Percentiles rank a stretch among this genome's conserved stretches.
phyloP scores from a whole-genome alignment of 1,139 yeast species.

The Debaryomyces robertsiae region DNA sequence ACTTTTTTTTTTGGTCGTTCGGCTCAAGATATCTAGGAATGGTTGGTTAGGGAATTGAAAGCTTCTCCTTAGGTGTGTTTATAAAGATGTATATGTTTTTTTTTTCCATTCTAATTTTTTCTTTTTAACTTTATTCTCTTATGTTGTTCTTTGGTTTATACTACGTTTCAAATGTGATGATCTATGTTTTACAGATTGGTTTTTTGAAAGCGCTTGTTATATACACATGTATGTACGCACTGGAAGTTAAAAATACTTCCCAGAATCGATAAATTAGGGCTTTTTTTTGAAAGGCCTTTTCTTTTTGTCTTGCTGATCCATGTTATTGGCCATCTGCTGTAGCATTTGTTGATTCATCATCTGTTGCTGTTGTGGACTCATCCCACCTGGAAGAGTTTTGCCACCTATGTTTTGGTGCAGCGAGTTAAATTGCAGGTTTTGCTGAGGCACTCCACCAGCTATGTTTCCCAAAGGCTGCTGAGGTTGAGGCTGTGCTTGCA shows the following conservation, averaged over 20 bases:
- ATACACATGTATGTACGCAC: too few relatives aligned
- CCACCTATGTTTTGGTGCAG: constrained; percentile 18
- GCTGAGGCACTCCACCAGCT: constrained; percentile 9
- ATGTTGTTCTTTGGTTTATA: too few relatives aligned
- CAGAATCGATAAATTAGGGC: not conserved
- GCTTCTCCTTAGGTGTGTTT: too few relatives aligned
- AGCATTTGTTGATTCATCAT: constrained; percentile 25
- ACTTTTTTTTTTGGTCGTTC: not conserved
- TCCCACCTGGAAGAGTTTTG: constrained; percentile 17
- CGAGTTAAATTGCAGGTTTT: constrained; percentile 16
- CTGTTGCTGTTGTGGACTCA: constrained; percentile 17
- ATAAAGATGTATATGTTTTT: too few relatives aligned
- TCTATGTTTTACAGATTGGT: too few relatives aligned
- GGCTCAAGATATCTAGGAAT: not conserved
- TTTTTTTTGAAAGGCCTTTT: constrained; percentile 15
- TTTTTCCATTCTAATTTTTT: not conserved
- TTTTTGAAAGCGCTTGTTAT: too few relatives aligned
- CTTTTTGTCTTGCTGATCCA: constrained; percentile 17
- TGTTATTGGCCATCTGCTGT: constrained; percentile 21
- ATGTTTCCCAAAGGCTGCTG: constrained; percentile 15
- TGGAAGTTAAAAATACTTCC: too few relatives aligned
- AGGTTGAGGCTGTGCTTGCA: constrained; percentile 20
- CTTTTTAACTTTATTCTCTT: not conserved
- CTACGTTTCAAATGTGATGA: too few relatives aligned
- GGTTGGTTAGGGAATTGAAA: not conserved